phyloP scores from a whole-genome alignment of 225 moss, liverwort and hornwort genomes.

The Physcomitrium patens region DNA sequence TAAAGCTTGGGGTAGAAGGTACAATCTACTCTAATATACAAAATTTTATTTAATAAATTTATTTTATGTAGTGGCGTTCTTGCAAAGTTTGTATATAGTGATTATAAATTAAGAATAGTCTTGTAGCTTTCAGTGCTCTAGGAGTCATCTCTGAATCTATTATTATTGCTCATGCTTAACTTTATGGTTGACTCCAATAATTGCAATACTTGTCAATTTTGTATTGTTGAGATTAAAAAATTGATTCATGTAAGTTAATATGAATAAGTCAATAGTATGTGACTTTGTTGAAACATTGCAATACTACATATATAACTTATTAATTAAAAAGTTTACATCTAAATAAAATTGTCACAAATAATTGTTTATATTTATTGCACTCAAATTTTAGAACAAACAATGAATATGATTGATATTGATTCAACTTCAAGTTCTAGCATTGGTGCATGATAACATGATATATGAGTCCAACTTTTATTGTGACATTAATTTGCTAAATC shows the following conservation, averaged over 20 bases:
- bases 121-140: constrained; percentile 80
- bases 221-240: constrained; percentile 86
- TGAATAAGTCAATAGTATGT: neutral
- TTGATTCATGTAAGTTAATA: constrained; percentile 86
- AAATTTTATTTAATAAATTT: neutral
- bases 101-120: constrained; percentile 1
- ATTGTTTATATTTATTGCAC: neutral
- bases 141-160: constrained; percentile 71
- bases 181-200: constrained; percentile 41
- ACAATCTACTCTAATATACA: constrained; percentile 39
- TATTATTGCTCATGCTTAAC: constrained; percentile 37
- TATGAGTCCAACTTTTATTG: constrained; percentile 84
- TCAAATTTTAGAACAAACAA: neutral
- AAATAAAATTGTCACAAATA: too few relatives aligned
- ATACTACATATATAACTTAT: too few relatives aligned
- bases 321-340: too few relatives aligned
- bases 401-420: neutral
- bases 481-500: constrained; percentile 85
- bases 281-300: too few relatives aligned
- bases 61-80: neutral
- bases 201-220: constrained; percentile 69
- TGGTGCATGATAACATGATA: constrained; percentile 92
- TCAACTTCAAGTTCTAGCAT: constrained; percentile 74
- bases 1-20: constrained; percentile 91
- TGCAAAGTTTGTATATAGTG: neutral